phyloP scores from a whole-genome alignment of 192 early-diverging fungal genomes.

The Linnemannia hyalina region DNA sequence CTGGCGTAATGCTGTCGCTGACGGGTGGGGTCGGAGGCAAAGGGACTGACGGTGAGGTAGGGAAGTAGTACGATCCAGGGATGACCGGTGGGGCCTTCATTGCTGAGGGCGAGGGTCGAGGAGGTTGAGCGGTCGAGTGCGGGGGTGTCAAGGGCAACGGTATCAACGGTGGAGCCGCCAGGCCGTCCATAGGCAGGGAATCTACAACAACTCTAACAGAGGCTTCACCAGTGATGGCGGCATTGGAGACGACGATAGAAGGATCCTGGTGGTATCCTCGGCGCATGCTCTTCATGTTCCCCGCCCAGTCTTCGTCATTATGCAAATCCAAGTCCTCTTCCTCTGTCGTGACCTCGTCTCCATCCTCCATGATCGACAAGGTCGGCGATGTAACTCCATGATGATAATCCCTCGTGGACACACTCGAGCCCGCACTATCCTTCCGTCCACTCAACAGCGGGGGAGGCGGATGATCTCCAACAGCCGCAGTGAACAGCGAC shows the following conservation, averaged over 20 bases:
- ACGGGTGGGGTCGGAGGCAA: background rate
- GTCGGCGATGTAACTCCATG: background rate
- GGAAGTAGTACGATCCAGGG: background rate
- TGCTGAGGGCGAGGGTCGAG: background rate
- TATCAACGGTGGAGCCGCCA: background rate
- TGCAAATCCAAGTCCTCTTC: constrained; percentile 20
- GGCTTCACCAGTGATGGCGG: background rate
- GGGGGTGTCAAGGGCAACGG: background rate
- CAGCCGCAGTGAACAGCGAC: constrained; percentile 43
- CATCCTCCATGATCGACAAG: background rate
- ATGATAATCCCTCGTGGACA: background rate
- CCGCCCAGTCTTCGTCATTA: constrained; percentile 51
- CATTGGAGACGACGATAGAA: background rate
- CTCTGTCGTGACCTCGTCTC: constrained; percentile 5
- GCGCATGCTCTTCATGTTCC: constrained; percentile 25
- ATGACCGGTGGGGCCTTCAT: constrained; percentile 2
- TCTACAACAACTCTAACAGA: background rate
- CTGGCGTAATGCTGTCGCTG: background rate
- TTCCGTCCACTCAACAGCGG: constrained; percentile 32
- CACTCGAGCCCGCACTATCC: constrained; percentile 29
- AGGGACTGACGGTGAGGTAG: background rate
- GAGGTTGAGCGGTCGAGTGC: background rate
- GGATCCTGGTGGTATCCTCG: background rate
- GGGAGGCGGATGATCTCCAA: constrained; percentile 26
- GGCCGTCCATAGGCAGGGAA: background rate